phyloP scores from a whole-genome alignment of 495 filamentous ascomycete species.

The Astrocystis sublimbata region DNA sequence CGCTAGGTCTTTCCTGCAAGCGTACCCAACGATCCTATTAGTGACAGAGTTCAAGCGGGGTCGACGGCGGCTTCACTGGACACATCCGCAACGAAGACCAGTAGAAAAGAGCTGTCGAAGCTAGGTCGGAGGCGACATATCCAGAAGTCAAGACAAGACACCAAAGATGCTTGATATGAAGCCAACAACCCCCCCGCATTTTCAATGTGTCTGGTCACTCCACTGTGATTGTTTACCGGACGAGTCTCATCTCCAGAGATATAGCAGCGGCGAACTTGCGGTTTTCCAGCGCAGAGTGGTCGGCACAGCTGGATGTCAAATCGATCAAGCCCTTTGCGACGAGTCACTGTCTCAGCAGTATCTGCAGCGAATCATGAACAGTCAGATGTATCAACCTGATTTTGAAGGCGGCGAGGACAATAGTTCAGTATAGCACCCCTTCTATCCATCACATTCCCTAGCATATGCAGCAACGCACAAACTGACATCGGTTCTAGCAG shows the following conservation, averaged over 20 bases:
- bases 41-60: constrained; percentile 21
- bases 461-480: not conserved
- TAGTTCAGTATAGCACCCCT: constrained; percentile 25
- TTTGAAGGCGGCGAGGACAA: constrained; percentile 30
- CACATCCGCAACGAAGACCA: constrained; percentile 23
- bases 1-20: constrained; percentile 35
- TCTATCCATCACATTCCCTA: constrained; percentile 3
- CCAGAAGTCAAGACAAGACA: constrained; percentile 25
- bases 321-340: constrained; percentile 9
- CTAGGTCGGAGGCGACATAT: constrained; percentile 14
- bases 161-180: constrained; percentile 32
- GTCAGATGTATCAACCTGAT: constrained; percentile 25
- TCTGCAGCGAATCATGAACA: constrained; percentile 26
- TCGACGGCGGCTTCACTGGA: constrained; percentile 25
- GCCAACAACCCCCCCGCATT: constrained; percentile 24
- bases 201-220: constrained; percentile 21
- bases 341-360: constrained; percentile 22
- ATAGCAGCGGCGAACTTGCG: constrained; percentile 16
- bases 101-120: constrained; percentile 34
- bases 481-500: constrained; percentile 26
- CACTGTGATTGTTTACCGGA: constrained; percentile 21
- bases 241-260: constrained; percentile 24
- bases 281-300: constrained; percentile 12
- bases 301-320: constrained; percentile 9
- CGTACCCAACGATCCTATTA: constrained; percentile 30